phyloP scores from a whole-genome alignment of 148 eudicot genomes.

The Limonium bicolor region DNA sequence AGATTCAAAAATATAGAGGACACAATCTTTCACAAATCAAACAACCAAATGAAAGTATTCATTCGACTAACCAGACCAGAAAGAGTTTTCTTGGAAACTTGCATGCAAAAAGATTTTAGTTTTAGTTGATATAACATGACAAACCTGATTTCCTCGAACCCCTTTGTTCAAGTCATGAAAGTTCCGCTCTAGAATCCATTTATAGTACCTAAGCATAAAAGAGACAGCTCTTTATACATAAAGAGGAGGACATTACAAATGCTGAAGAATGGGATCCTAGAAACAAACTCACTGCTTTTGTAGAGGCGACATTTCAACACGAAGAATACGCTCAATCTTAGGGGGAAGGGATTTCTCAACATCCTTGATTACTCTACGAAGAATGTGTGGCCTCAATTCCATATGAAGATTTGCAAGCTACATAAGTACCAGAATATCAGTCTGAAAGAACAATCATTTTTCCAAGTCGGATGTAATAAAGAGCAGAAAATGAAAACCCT shows the following conservation, averaged over 20 bases:
- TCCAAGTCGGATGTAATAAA: background rate
- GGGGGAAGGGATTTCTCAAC: slow-evolving; percentile 99
- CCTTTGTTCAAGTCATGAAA: slow-evolving; percentile 97
- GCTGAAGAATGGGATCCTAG: background rate
- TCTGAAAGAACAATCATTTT: background rate
- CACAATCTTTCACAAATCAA: no score
- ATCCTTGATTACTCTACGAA: slow-evolving; percentile 94
- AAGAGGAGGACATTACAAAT: background rate
- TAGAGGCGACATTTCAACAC: slow-evolving; percentile 98
- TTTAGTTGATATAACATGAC: background rate
- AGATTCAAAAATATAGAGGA: no score
- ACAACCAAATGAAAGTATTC: no score
- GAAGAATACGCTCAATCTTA: slow-evolving; percentile 89
- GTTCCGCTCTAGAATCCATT: slow-evolving; percentile 98
- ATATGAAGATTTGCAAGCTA: slow-evolving; percentile 95
- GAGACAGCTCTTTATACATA: background rate
- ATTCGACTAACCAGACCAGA: no score
- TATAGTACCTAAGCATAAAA: slow-evolving; percentile 60
- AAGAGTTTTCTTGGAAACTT: no score
- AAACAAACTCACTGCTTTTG: slow-evolving; percentile 68
- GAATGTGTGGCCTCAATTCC: slow-evolving; percentile 98
- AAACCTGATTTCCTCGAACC: slow-evolving; percentile 98
- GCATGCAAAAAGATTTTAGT: background rate
- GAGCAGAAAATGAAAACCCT: background rate
- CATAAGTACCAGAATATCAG: background rate